These are phyloP conservation scores for Beauveria scarabaeidicola DNA, from an alignment of 2,329 filamentous ascomycete species.

Conservation along the genomic window DNA sequence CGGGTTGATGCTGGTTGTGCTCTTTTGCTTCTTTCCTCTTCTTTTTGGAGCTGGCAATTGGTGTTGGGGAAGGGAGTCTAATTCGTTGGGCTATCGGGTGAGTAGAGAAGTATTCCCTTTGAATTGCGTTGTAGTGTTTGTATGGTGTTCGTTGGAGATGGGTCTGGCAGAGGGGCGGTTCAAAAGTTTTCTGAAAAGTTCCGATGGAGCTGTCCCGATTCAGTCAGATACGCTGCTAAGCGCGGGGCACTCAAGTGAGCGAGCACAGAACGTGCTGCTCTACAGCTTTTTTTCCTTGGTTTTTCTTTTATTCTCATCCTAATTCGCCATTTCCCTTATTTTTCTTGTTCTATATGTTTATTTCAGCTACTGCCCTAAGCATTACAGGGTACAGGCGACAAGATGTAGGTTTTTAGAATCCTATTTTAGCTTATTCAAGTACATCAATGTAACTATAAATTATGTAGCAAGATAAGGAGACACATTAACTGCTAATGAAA, in stretches of 20 bases:
- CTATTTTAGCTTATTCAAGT: too few species aligned
- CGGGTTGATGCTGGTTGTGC: neutral
- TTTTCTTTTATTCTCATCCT: neutral
- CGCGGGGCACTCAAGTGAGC: neutral
- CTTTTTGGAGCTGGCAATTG: neutral
- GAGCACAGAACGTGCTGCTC: too few species aligned
- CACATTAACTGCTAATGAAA: too few species aligned
- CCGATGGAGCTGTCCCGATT: constrained; percentile 6
- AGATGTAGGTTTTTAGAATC: too few species aligned
- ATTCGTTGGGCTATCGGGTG: too few species aligned
- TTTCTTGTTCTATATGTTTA: neutral
- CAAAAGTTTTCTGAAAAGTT: constrained; percentile 10
- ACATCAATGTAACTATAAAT: too few species aligned
- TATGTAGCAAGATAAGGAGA: too few species aligned
- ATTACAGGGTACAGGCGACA: too few species aligned
- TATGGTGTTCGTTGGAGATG: neutral
- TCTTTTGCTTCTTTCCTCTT: neutral
- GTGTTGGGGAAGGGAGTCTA: neutral
- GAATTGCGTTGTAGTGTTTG: neutral
- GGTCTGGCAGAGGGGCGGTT: neutral
- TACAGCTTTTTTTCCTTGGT: too few species aligned
- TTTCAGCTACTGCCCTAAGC: too few species aligned
- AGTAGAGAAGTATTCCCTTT: too few species aligned
- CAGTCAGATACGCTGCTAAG: neutral
- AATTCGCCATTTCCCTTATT: neutral